Evolutionary conservation across 2,329 filamentous ascomycete species (phyloP).

Genomic region (Rhynchosporium graminicola): DNA sequence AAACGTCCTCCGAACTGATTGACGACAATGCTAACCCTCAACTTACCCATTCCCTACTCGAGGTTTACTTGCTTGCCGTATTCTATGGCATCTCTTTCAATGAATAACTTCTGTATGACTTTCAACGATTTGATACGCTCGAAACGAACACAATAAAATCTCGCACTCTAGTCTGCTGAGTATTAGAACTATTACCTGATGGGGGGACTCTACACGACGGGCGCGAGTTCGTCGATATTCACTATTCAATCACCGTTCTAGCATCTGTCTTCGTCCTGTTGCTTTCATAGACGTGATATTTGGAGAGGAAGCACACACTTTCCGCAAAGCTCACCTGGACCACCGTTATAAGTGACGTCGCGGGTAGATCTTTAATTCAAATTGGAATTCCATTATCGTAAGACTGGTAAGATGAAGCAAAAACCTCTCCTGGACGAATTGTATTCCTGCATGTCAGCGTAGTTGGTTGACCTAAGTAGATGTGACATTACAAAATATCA

Average conservation of each 20-base stretch:
- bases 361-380: constrained; percentile 30
- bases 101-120: too few relatives aligned
- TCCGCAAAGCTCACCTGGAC: constrained; percentile 32
- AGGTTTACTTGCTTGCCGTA: too few relatives aligned
- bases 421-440: neutral
- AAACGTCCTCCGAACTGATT: too few relatives aligned
- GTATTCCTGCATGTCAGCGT: too few relatives aligned
- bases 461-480: too few relatives aligned
- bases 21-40: too few relatives aligned
- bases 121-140: too few relatives aligned
- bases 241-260: constrained; percentile 35
- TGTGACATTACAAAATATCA: too few relatives aligned
- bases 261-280: constrained; percentile 22
- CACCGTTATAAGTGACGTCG: constrained; percentile 37
- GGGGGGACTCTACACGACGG: constrained; percentile 33
- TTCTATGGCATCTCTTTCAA: too few relatives aligned
- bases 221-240: constrained; percentile 36
- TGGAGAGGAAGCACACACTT: constrained; percentile 19
- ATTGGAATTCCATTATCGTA: constrained; percentile 35
- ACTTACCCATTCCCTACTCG: too few relatives aligned
- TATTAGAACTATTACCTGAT: constrained; percentile 12
- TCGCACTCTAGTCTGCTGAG: too few relatives aligned
- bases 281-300: constrained; percentile 15
- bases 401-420: constrained; percentile 30
- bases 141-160: too few relatives aligned